Base-by-base conservation (phyloP, 1,284 basidiomycete species). In the Hypsizygus ulmarius region DNA sequence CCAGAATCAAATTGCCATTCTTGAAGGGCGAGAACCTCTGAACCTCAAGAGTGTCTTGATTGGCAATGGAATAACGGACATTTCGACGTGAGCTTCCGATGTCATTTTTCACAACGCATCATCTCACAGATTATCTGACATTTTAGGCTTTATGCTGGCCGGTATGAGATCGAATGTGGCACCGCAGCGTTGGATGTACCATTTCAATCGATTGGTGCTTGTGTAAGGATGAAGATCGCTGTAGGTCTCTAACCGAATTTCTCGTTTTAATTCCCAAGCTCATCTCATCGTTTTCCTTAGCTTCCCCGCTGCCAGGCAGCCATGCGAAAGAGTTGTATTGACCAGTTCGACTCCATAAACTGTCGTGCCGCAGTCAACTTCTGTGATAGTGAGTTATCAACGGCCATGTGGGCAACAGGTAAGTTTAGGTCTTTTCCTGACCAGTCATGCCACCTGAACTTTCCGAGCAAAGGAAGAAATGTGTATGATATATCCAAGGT, bases 401-500 rank as follows among this genome's bases (percentile, higher is more conserved):
- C 68, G 1, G 70, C 64, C 1, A 78, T 77, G 67, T 73, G 72
- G 72, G 70, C 64, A 12, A 81, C 72, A 45, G 77, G 79, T 80
- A 34, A 50, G 72, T 64, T 15, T 7, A 25, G 21, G 4, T 8
- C n/a, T 16, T 43, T 19, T 28, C 8, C 30, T 39, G 19, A 14
- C n/a, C 1, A 30, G 16, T 40, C 29, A 12, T 30, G 37, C 38
- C 12, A 18, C 38, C 21, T 11, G 16, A 3, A 43, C 18, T 16
- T 45, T 15, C 34, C 6, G 27, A 5, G 38, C n/a, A 41, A 43
- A 83, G 81, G 79, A 2, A 66, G 77, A 38, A 85, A 84, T 57
- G 72, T 77, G 6, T 90, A 90, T 62, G 87, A 90, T 59, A 77
- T 90, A 41, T 84, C 83, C 32, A 87, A 84, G 75, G 78, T 72